Evolutionary conservation across 805 yeast species (phyloP).

Genomic region (Barnettozyma pratensis): DNA sequence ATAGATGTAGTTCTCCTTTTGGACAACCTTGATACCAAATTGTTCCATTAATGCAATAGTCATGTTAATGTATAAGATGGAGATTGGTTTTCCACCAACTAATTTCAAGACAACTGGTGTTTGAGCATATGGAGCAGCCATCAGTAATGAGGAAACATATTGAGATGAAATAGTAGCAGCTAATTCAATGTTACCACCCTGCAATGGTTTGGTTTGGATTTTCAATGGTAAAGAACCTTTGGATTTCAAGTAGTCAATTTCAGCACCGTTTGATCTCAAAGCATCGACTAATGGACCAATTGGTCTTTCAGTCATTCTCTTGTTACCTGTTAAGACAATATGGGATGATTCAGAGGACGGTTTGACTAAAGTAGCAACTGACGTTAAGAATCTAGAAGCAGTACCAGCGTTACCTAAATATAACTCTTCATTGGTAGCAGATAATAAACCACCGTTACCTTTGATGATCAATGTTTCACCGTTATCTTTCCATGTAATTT

Average conservation of each 20-base stretch:
- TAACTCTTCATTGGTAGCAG: constrained; percentile 59
- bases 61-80: constrained; percentile 95
- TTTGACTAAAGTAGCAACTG: constrained; percentile 82
- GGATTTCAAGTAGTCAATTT: constrained; percentile 62
- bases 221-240: constrained; percentile 84
- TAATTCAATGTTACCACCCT: constrained; percentile 89
- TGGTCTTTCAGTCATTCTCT: constrained; percentile 96
- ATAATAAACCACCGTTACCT: constrained; percentile 77
- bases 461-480: constrained; percentile 85
- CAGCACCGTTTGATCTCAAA: constrained; percentile 71
- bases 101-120: constrained; percentile 81
- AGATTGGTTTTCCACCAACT: constrained; percentile 95
- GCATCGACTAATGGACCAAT: constrained; percentile 96
- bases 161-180: constrained; percentile 97
- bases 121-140: constrained; percentile 96
- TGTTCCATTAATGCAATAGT: constrained; percentile 91
- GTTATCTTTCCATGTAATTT: constrained; percentile 74
- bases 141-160: constrained; percentile 89
- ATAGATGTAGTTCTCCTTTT: constrained; percentile 80
- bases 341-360: constrained; percentile 35
- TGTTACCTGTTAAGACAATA: constrained; percentile 83
- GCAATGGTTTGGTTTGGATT: constrained; percentile 66
- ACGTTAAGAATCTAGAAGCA: constrained; percentile 89
- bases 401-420: constrained; percentile 98
- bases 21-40: constrained; percentile 76